Evolutionary conservation across 768 basidiomycete species (phyloP), one percentile per base, ranked within the genome.

Genomic region (Russula earlei): DNA sequence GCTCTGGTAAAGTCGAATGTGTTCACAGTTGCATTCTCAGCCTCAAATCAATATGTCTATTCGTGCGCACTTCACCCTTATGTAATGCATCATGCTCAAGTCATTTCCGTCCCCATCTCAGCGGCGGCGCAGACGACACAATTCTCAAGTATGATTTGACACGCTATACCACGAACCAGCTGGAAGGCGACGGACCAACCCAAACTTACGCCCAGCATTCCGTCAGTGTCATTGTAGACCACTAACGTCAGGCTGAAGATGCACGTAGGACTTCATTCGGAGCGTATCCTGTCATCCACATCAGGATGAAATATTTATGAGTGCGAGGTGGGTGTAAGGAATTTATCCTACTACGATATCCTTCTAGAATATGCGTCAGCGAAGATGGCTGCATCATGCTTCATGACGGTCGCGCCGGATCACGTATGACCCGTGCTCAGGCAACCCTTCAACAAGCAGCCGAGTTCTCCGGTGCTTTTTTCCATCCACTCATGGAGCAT

Each of bases 21-120:
- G 34, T 81, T 91, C 66, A 76, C 79, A 17, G 70, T 90, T 29
- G 78, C 78, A 45, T 88, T 90, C 70, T 87, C 87, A 6, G 76
- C 82, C 0, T 74, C 75, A 20, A 85, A 84, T 63, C 76, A 75
- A 49, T 82, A 75, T 64, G 65, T 89, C 40, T 79, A 78, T 65
- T 81, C 81, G 87, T 87, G 57, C 66, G 85, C 72, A 29, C n/a
- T 11, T 27, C 41, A 7, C 20, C 29, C 34, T 33, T 41, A 50
- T 15, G 27, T 42, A 31, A 45, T 11, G 9, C 10, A 20, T 45
- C 27, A 38, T 24, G 22, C 49, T 49, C 40, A 40, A 15, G 31
- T 22, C 8, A 31, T 19, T 12, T 52, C n/a, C 11, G 12, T 17
- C 14, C 25, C 20, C 49, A 14, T 25, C 43, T 22, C 46, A 62